Conservation (phyloP, 257 asterid species). For the Scutellaria minor region DNA sequence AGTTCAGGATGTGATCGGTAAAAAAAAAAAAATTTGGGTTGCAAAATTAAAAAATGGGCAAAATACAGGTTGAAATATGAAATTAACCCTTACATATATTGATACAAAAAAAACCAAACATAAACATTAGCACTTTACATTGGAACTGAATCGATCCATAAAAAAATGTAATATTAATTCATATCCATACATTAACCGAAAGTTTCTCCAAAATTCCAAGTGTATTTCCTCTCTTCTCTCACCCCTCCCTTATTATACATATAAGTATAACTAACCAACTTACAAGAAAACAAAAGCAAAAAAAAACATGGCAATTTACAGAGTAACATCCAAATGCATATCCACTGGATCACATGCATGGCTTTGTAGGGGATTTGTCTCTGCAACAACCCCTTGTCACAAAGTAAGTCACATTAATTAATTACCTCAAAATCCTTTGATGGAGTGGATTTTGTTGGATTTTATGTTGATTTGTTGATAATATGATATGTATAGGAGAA, state of each 20-base stretch:
- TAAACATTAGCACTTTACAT: too few species aligned
- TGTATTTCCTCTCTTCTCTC: background rate
- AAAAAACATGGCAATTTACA: conserved; percentile 39
- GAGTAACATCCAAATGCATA: conserved; percentile 42
- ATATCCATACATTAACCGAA: conserved; percentile 34
- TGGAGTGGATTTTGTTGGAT: background rate
- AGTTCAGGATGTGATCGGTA: too few species aligned
- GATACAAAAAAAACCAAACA: too few species aligned
- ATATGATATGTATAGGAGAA: conserved; percentile 28
- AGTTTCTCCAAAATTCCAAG: conserved; percentile 2
- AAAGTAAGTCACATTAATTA: conserved; percentile 43
- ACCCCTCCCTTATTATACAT: background rate
- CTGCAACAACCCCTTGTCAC: conserved; percentile 53
- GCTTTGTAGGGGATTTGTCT: conserved; percentile 55
- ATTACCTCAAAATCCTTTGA: too few species aligned
- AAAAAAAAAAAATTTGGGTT: too few species aligned
- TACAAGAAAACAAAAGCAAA: background rate
- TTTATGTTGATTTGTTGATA: background rate
- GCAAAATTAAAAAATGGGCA: too few species aligned
- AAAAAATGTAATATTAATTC: background rate
- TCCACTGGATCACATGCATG: conserved; percentile 36
- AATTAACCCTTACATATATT: too few species aligned
- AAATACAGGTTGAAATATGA: too few species aligned
- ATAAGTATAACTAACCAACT: background rate
- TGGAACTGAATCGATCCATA: too few species aligned